A percentile compares a stretch with the other conserved stretches of the same genome.
Conservation (phyloP, 305 asterid genomes). For the Solanum hybrid region DNA sequence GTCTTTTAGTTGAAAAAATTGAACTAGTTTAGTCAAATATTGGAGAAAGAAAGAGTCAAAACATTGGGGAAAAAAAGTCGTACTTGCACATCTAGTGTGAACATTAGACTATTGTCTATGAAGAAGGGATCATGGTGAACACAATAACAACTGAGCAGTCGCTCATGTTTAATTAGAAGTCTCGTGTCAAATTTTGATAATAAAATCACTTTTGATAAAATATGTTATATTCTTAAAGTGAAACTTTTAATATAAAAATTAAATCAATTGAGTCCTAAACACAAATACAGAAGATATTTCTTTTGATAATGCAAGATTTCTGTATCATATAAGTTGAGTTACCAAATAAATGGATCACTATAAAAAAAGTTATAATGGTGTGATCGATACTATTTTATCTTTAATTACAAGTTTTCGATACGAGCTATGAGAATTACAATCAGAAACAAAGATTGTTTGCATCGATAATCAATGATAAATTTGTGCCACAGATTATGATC, state of each 20-base stretch:
- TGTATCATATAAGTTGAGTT: background rate
- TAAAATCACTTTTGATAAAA: fast-evolving
- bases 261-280: background rate
- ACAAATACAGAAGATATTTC: background rate
- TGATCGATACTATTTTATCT: too few species aligned
- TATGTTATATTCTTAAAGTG: background rate
- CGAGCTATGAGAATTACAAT: background rate
- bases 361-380: too few species aligned
- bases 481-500: too few species aligned
- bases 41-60: background rate
- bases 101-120: background rate
- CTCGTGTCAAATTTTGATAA: background rate
- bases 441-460: fast-evolving
- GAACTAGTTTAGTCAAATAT: background rate
- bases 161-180: background rate
- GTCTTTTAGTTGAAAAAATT: background rate
- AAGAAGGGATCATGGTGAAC: too few species aligned
- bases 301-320: background rate
- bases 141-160: too few species aligned
- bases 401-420: fast-evolving
- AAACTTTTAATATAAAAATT: fast-evolving
- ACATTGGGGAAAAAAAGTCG: too few species aligned
- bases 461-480: too few species aligned
- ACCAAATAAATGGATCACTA: background rate
- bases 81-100: background rate